Base-by-base conservation (phyloP, 495 filamentous ascomycete species). In the Penicillium odoratum region DNA sequence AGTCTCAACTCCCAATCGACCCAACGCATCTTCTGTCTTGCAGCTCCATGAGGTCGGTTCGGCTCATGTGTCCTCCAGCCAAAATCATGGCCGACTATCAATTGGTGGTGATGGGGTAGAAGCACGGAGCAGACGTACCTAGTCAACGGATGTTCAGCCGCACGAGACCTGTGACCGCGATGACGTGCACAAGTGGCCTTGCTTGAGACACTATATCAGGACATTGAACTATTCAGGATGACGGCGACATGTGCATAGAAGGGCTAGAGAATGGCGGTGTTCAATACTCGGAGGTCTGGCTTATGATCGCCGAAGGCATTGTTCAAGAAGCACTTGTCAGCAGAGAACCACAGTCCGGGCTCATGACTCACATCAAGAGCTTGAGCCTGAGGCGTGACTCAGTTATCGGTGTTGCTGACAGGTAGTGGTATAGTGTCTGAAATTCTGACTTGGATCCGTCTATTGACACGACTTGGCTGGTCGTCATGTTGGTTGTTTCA, bases 141-240 rank as follows among this genome's bases (percentile, higher is more conserved):
- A 26, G 21, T 25, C n/a, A 51, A 51, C 30, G n/a, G 21, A 51
- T 10, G 33, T 38, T 10, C 48, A 21, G 33, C 33, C 48, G 26
- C 10, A 36, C 13, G 4, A 40, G 36, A 5, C 3, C 36, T 28
- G 30, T 26, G 16, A 31, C 48, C 48, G n/a, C 10, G 48, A 26
- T 34, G 48, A 15, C 3, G 48, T 51, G 48, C 48, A 51, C 48
- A 38, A 9, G 48, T 51, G 38, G 48, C 48, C 30, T 34, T 51
- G 15, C 18, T 38, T 51, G 2, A 21, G 8, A 51, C 15, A 51
- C 48, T 38, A 34, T 21, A 21, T 51, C 30, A 38, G 48, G 25
- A 38, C 30, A 34, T 51, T n/a, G 13, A 34, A 18, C 10, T 15
- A 36, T 51, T 38, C 48, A 15, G 15, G 48, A 51, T 21, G 38